Evolutionary conservation across 1,139 yeast species (phyloP).

Genomic region (Hansenula sp.): DNA sequence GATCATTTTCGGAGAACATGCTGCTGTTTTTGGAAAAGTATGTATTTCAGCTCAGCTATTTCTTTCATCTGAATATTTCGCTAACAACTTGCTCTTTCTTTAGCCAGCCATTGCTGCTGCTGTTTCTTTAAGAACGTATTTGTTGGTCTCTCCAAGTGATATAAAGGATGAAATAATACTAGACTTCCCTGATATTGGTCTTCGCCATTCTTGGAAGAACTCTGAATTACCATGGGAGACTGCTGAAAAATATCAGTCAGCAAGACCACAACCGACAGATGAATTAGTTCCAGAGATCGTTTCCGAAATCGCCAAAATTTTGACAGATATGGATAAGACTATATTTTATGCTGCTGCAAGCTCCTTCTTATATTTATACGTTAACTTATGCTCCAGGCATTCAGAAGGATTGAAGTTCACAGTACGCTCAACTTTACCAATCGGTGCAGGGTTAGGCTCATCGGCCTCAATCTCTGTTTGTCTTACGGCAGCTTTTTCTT

Average conservation of each 20-base stretch:
- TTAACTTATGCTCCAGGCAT: slow-evolving; percentile 47
- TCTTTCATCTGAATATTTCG: not conserved
- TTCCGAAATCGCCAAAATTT: slow-evolving; percentile 38
- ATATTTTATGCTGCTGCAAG: slow-evolving; percentile 80
- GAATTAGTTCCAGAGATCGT: slow-evolving; percentile 62
- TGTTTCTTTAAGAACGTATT: slow-evolving; percentile 73
- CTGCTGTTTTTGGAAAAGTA: slow-evolving; percentile 84
- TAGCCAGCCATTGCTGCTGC: slow-evolving; percentile 90
- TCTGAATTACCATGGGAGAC: slow-evolving; percentile 59
- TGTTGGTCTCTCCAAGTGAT: slow-evolving; percentile 50
- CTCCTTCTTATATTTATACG: slow-evolving; percentile 77
- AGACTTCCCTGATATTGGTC: slow-evolving; percentile 79
- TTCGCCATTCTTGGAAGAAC: slow-evolving; percentile 60
- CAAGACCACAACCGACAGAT: slow-evolving; percentile 40
- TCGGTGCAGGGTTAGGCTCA: slow-evolving; percentile 97
- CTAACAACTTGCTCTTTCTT: not conserved
- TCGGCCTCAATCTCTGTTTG: slow-evolving; percentile 91
- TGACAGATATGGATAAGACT: slow-evolving; percentile 44
- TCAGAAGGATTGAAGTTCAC: slow-evolving; percentile 55
- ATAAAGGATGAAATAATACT: slow-evolving; percentile 42
- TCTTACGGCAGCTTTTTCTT: slow-evolving; percentile 69
- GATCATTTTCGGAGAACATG: slow-evolving; percentile 94
- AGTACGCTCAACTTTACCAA: slow-evolving; percentile 82
- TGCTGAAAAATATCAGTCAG: slow-evolving; percentile 24
- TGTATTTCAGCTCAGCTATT: slow-evolving; percentile 25